Evolutionary conservation across 306 rosid genomes (phyloP), one percentile per base, ranked within the genome.

Genomic region (Cicer judaicum): DNA sequence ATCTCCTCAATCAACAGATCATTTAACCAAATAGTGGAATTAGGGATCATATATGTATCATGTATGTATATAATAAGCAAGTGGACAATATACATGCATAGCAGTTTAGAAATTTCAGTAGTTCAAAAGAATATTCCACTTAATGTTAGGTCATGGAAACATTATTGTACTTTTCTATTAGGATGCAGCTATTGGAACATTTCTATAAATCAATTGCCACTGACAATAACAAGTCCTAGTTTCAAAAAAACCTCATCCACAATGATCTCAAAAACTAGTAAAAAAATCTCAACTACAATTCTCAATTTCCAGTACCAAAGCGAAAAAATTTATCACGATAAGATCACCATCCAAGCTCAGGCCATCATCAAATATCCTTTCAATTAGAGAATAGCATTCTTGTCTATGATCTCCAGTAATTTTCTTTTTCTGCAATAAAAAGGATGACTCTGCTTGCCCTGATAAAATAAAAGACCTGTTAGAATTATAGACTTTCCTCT

Each of bases 321-420:
- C 97, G 75, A 92, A 92, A 85, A 85, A 92, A 10, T 92, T 92
- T 67, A 89, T 89, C 81, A 84, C 87, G 77, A 92, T 79, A 79
- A 86, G 77, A 75, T 92, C 96, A 74, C 84, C 80, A 34, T 85
- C 93, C 91, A 85, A 66, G 89, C 74, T 74, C 21, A 82, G 81
- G 70, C 84, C 88, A 63, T 65, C 76, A 68, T 93, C 97, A 75
- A 92, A 87, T 82, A 88, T 77, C 68, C 43, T 81, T 82, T 89
- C 91, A 80, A 87, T 75, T 6, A 82, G 72, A 71, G 87, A 86
- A 79, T 55, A 85, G 67, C 93, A 92, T 72, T 89, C 86, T 66
- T 39, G 74, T 73, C 93, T 84, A 64, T 89, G 91, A 46, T 86
- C 87, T 21, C 69, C 77, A 11, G 81, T 81, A 85, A 85, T 68